Evolutionary conservation across 2,329 filamentous ascomycete species (phyloP).

Genomic region (Ambrosiella beaveri): DNA sequence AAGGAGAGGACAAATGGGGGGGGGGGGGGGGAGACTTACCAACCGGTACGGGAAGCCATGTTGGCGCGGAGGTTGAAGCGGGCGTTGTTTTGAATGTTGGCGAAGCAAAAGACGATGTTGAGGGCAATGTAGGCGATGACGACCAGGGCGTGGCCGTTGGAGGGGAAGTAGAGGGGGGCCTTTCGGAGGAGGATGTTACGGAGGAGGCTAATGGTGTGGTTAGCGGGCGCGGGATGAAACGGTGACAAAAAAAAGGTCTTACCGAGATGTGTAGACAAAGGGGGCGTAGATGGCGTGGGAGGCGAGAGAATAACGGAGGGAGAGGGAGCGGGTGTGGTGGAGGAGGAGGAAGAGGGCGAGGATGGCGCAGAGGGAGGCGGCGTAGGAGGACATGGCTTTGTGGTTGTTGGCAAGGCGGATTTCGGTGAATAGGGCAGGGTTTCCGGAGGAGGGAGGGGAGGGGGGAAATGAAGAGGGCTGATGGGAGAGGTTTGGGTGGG

Average conservation of each 20-base stretch:
- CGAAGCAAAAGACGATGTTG: constrained; percentile 21
- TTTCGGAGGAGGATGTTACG: constrained; percentile 1
- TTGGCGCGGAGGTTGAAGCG: constrained; percentile 19
- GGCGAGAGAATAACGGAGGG: constrained; percentile 37
- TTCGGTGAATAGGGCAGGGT: background rate
- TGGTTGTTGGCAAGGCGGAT: background rate
- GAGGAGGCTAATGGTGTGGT: background rate
- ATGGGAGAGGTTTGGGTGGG: background rate
- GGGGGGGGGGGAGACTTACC: constrained; percentile 17
- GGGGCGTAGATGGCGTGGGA: constrained; percentile 25
- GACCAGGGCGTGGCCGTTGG: constrained; percentile 19
- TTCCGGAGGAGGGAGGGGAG: background rate
- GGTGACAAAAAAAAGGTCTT: background rate
- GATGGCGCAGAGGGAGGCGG: constrained; percentile 10
- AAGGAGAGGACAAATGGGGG: too few species aligned
- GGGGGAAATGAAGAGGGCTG: background rate
- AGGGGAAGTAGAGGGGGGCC: constrained; percentile 1
- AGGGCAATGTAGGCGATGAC: constrained; percentile 19
- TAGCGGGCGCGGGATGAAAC: background rate
- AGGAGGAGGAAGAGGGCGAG: constrained; percentile 13
- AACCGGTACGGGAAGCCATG: constrained; percentile 23
- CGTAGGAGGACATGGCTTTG: constrained; percentile 12
- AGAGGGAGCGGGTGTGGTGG: constrained; percentile 11
- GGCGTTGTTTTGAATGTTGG: constrained; percentile 19
- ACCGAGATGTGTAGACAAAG: constrained; percentile 19